Percentiles rank a stretch among this genome's conserved stretches.
Conservation (phyloP, 1,284 basidiomycete genomes). For the Entoloma clypeatum region DNA sequence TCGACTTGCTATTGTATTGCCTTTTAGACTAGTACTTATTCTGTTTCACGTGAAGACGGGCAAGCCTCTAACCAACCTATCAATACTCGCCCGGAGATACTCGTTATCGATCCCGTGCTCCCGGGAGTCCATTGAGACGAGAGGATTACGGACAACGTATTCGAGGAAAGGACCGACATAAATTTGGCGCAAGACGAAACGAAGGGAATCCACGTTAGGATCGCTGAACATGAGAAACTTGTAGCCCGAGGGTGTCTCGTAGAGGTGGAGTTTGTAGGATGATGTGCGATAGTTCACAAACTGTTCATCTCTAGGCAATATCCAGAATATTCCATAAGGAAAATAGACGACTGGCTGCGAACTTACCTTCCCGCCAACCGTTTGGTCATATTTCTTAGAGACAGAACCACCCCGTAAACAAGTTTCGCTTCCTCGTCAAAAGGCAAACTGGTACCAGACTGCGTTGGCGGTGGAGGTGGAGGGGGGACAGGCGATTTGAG, state of each 20-base stretch:
- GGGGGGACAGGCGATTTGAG: slow-evolving; percentile 35
- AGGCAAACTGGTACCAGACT: slow-evolving; percentile 56
- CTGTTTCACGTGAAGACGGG: slow-evolving; percentile 60
- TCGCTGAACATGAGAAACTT: slow-evolving; percentile 95
- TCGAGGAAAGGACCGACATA: slow-evolving; percentile 94
- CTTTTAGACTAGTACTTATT: too few species aligned
- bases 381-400: slow-evolving; percentile 91
- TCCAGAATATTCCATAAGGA: slow-evolving; percentile 5
- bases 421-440: slow-evolving; percentile 99
- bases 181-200: slow-evolving; percentile 82
- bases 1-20: too few species aligned
- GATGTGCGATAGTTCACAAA: slow-evolving; percentile 92
- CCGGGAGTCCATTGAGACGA: slow-evolving; percentile 77
- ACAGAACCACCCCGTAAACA: slow-evolving; percentile 94
- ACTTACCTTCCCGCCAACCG: slow-evolving; percentile 83
- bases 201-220: slow-evolving; percentile 76
- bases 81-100: slow-evolving; percentile 80
- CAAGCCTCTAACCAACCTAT: slow-evolving; percentile 69
- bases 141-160: slow-evolving; percentile 89
- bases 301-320: slow-evolving; percentile 68
- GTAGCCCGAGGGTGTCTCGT: slow-evolving; percentile 90
- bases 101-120: slow-evolving; percentile 88
- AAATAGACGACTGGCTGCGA: slow-evolving; percentile 7
- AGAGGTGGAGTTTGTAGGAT: slow-evolving; percentile 90
- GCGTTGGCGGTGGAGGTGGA: slow-evolving; percentile 28